These are phyloP conservation scores for Lepraria neglecta DNA, from an alignment of 495 filamentous ascomycete species.

Conservation along the genomic window DNA sequence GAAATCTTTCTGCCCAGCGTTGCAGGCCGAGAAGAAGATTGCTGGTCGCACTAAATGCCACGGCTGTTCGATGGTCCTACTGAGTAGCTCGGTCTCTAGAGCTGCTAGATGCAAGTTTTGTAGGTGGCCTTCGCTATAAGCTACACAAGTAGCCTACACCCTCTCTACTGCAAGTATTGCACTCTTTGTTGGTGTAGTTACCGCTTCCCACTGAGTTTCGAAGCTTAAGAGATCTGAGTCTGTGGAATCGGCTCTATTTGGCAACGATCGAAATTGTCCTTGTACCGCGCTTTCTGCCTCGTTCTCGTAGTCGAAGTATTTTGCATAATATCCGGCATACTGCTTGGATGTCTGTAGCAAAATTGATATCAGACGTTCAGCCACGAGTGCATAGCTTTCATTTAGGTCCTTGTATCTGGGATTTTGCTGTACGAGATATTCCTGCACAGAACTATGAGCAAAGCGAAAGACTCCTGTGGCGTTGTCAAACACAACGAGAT, in stretches of 20 bases:
- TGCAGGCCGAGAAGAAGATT: neutral
- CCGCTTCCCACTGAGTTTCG: too few relatives aligned
- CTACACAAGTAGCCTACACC: too few relatives aligned
- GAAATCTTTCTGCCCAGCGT: too few relatives aligned
- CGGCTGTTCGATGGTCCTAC: neutral
- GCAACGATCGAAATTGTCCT: too few relatives aligned
- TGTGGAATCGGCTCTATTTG: too few relatives aligned
- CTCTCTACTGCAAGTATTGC: too few relatives aligned
- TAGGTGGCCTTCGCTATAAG: neutral
- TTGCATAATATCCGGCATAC: too few relatives aligned
- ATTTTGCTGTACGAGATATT: neutral
- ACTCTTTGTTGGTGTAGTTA: too few relatives aligned
- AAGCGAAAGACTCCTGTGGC: neutral
- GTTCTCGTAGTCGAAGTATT: too few relatives aligned
- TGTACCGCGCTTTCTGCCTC: too few relatives aligned
- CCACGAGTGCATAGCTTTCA: neutral
- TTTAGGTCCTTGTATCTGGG: neutral
- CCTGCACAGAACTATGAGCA: slow-evolving; percentile 4
- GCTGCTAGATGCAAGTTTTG: neutral
- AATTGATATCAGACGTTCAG: neutral
- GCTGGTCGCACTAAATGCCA: neutral
- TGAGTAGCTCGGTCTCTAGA: neutral
- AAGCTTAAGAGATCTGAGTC: too few relatives aligned
- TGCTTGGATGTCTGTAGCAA: neutral
- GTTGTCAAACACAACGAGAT: slow-evolving; percentile 1